Base-by-base conservation (phyloP, 768 basidiomycete genomes). In the Agaricus sinodeliciosus region DNA sequence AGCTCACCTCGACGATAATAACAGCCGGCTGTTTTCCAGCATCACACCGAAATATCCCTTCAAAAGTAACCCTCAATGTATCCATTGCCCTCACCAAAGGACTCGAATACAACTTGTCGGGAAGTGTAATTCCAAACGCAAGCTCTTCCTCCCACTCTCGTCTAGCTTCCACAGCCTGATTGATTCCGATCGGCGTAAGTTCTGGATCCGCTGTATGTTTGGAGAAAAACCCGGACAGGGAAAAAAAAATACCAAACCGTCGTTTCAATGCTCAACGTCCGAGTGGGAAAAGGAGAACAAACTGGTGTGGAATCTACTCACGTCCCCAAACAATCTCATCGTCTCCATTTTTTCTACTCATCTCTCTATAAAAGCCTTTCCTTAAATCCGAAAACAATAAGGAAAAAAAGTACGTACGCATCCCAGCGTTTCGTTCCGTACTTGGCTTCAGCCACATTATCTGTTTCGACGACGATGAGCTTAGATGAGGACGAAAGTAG, bases 261-360 rank as follows among this genome's bases (percentile, higher is more conserved):
- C 13, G 35, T 54, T 25, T 3, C 18, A 31, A 7, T 44, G 22
- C 9, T 25, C 6, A 19, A 43, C 11, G 11, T 9, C 25, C 36
- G 13, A 8, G 18, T 16, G 9, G 22, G 13, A 15, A 15, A n/a
- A 28, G 34, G 22, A 28, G 25, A n/a, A 11, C 13, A n/a, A 41
- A 3, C 22, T 22, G 22, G 22, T 22, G 22, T 3, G 22, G 22
- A 39, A 45, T 19, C 34, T 15, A 78, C 85, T 57, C 59, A 85
- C 85, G 87, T 22, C 89, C 89, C 88, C 88, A 91, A 1, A 67
- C 67, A 2, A 87, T 66, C 48, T 85, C 76, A 13, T 71, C 82
- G 56, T 91, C 84, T 0, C 82, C 82, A 43, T 84, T 65, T 11
- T 81, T 62, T 59, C 74, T 82, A 4, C 84, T 75, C 80, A 79